Conservation (phyloP, 768 basidiomycete genomes). For the Dentipellis fragilis region DNA sequence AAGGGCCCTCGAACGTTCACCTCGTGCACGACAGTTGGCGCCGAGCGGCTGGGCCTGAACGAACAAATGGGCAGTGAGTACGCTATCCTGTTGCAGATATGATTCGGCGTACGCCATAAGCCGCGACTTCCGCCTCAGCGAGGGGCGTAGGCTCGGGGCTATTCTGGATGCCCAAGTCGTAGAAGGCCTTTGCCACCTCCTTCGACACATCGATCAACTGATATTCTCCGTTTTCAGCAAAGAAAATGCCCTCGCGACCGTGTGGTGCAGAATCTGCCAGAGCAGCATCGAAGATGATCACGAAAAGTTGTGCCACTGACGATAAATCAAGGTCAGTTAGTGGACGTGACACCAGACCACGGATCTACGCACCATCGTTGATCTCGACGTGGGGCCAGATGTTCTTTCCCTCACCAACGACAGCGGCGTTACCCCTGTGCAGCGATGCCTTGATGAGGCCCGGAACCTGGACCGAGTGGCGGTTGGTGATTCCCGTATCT, state of each 20-base stretch:
- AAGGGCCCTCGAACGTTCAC: constrained; percentile 30
- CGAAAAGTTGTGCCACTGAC: constrained; percentile 34
- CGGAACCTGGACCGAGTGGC: constrained; percentile 44
- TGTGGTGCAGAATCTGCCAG: constrained; percentile 16
- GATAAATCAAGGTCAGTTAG: background rate
- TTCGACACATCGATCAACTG: constrained; percentile 24
- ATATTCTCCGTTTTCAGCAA: constrained; percentile 24
- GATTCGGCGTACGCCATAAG: constrained; percentile 19
- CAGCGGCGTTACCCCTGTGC: constrained; percentile 37
- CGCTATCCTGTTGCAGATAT: background rate
- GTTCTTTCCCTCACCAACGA: constrained; percentile 48
- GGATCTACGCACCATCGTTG: constrained; percentile 32
- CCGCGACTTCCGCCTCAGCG: constrained; percentile 31
- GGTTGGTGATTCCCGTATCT: constrained; percentile 42
- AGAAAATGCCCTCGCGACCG: constrained; percentile 28
- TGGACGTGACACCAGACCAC: background rate
- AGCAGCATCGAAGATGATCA: constrained; percentile 31
- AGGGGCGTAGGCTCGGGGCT: constrained; percentile 35
- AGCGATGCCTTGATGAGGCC: constrained; percentile 33
- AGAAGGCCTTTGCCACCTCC: constrained; percentile 25
- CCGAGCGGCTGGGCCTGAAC: constrained; percentile 12
- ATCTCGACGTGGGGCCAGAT: constrained; percentile 52
- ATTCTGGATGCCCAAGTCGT: constrained; percentile 20
- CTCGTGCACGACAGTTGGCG: constrained; percentile 34
- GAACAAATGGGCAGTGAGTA: background rate